Evolutionary conservation across 352 stramenopile species (phyloP).

Genomic region (Stramenopiles sp.): DNA sequence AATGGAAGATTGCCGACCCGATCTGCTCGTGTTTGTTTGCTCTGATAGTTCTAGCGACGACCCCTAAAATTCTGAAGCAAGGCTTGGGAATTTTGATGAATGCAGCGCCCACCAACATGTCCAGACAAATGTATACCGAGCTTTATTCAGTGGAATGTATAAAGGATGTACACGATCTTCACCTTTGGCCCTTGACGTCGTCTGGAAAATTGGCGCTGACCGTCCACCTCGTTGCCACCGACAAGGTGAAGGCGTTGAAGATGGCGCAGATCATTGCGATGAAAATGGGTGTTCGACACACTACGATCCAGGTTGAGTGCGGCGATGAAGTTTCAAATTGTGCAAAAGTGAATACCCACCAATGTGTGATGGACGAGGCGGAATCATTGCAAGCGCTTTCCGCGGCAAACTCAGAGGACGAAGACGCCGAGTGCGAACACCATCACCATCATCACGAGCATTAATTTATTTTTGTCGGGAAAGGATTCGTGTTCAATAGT

Average conservation of each 20-base stretch:
- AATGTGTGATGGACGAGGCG: background rate
- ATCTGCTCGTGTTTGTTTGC: constrained; percentile 95
- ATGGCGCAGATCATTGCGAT: constrained; percentile 47
- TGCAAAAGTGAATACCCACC: background rate
- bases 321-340: background rate
- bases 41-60: constrained; percentile 74
- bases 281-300: constrained; percentile 53
- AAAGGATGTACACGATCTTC: constrained; percentile 80
- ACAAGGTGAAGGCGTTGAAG: constrained; percentile 38
- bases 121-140: constrained; percentile 50
- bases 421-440: background rate
- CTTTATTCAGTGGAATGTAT: constrained; percentile 56
- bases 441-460: constrained; percentile 1
- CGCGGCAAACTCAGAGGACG: background rate
- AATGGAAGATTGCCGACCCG: constrained; percentile 84
- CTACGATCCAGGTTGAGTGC: constrained; percentile 56
- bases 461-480: too few relatives aligned
- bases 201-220: constrained; percentile 54
- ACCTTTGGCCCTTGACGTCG: constrained; percentile 89
- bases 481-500: too few relatives aligned
- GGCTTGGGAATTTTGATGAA: constrained; percentile 85
- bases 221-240: constrained; percentile 59
- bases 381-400: background rate
- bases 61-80: constrained; percentile 60
- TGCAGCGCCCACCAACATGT: constrained; percentile 68